A percentile compares a stretch with the other conserved stretches of the same genome.
Conservation (phyloP, 345 rosid species). For the Melaleuca quinquenervia region DNA sequence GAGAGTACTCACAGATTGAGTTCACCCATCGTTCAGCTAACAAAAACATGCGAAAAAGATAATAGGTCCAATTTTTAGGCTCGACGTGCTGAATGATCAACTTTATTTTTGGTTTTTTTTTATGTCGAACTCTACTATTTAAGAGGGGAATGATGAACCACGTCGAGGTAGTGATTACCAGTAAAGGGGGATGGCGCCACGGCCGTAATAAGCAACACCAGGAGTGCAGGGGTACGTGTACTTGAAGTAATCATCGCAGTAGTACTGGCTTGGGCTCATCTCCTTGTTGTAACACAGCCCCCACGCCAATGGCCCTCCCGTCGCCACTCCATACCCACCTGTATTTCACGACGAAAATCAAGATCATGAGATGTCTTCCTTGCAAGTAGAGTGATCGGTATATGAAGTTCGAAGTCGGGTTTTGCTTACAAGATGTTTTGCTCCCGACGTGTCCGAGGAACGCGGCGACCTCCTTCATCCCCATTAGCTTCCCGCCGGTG, state of each 20-base stretch:
- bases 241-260: conserved; percentile 69
- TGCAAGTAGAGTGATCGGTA: not conserved
- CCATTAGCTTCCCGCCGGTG: conserved; percentile 40
- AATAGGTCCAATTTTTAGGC: not conserved
- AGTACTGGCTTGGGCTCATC: conserved; percentile 65
- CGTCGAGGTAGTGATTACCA: conserved; percentile 25
- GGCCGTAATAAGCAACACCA: conserved; percentile 73
- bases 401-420: too few species aligned
- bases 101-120: not conserved
- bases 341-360: not conserved
- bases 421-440: conserved; percentile 60
- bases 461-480: conserved; percentile 58
- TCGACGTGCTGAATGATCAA: rapidly evolving
- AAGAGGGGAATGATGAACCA: not conserved
- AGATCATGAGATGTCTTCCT: not conserved
- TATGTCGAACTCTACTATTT: not conserved
- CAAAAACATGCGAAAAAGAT: not conserved
- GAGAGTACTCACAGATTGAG: not conserved
- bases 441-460: conserved; percentile 81
- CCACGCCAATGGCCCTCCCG: conserved; percentile 90
- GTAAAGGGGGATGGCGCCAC: conserved; percentile 76
- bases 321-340: conserved; percentile 94
- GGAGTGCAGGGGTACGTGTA: conserved; percentile 68
- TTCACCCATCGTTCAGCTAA: not conserved
- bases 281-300: conserved; percentile 87